Percentiles rank a stretch among this genome's conserved stretches.
These are phyloP conservation scores for Arthrobotrys megalospora DNA, from an alignment of 2,329 filamentous ascomycete genomes.

Conservation along the genomic window DNA sequence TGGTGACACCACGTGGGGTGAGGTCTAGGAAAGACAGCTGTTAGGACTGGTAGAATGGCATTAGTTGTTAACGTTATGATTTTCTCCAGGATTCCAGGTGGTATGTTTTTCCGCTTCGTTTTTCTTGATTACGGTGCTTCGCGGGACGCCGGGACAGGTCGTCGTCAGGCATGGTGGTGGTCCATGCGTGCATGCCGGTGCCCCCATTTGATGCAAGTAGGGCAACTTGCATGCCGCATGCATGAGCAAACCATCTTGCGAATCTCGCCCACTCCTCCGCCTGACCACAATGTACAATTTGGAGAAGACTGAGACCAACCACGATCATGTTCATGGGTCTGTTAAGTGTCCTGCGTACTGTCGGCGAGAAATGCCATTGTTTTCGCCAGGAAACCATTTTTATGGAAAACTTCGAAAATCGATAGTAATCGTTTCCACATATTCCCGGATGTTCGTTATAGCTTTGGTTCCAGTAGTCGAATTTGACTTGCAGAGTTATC, in stretches of 20 bases:
- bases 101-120: conserved; percentile 2
- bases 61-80: background rate
- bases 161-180: conserved; percentile 25
- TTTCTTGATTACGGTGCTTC: conserved; percentile 13
- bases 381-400: too few species aligned
- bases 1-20: conserved; percentile 24
- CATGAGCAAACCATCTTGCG: conserved; percentile 17
- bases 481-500: too few species aligned
- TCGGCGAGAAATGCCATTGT: too few species aligned
- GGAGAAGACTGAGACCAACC: background rate
- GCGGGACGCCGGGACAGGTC: background rate
- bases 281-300: background rate
- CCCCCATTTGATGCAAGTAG: conserved; percentile 26
- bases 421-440: too few species aligned
- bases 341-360: background rate
- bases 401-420: too few species aligned
- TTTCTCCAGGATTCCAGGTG: conserved; percentile 1
- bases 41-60: conserved; percentile 4
- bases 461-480: too few species aligned
- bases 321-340: too few species aligned
- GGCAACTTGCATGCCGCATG: conserved; percentile 19
- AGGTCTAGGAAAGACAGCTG: background rate
- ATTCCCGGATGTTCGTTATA: too few species aligned
- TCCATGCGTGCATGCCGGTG: conserved; percentile 45
- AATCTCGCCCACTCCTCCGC: background rate